Base-by-base conservation (phyloP, 257 asterid species). In the Scutellaria galericulata region DNA sequence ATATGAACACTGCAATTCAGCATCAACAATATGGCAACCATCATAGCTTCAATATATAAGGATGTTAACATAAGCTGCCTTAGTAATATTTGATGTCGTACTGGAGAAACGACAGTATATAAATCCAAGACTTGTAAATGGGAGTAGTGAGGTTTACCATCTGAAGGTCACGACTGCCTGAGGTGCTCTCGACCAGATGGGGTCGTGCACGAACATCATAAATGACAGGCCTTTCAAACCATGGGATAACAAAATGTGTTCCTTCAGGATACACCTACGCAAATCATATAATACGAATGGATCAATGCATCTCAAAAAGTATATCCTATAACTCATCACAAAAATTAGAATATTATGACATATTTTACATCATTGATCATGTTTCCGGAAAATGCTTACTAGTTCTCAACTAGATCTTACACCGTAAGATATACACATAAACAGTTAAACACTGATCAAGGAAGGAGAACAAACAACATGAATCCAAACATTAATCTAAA, bases 121-220 rank as follows among this genome's bases (percentile, higher is more conserved):
- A 52, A 31, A 31, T 31, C 37, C 37, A 31, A 31, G 37, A 51
- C 55, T 12, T 2, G 3, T 9, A 44, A 12, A 20, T 27, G 65
- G 10, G 46, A 3, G 61, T 24, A 46, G 39, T 7, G 42, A 45
- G 58, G 44, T 10, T 77, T 79, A 89, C 96, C 97, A 91, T 91
- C 88, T 91, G 97, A 76, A 91, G 92, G 66, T 91, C 97, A 45
- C 94, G 97, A 78, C 97, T 91, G 51, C 97, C 96, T 0, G 94
- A 88, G 52, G 87, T 86, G 83, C 97, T 89, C 75, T 91, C 97
- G 67, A 91, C 93, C 13, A 89, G 71, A 73, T 89, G 88, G 70
- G 97, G 91, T 60, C 92, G 89, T 24, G 97, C 97, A 13, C 97
- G 92, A 39, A 91, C 96, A 81, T 91, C 95, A 72, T 91, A 91